Evolutionary conservation across 2,329 filamentous ascomycete genomes (phyloP), one percentile per base, ranked within the genome.

Genomic region (Stagonosporopsis chrysanthemi): DNA sequence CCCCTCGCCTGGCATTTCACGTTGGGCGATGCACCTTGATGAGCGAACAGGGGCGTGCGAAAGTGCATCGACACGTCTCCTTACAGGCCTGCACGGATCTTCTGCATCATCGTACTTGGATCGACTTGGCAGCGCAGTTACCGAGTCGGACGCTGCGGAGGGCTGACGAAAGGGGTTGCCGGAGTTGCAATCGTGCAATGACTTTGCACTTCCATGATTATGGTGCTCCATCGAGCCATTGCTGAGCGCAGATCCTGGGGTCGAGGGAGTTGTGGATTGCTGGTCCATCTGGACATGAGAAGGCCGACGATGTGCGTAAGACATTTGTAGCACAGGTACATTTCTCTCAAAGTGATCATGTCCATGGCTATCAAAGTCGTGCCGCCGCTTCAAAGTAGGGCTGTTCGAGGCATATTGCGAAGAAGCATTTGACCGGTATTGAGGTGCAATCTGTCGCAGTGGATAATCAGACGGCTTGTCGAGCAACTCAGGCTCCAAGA

Each of bases 1-100:
- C 2, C 91, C 91, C 75, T 95, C 90, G 8, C 90, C 91, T 0
- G 89, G 86, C 4, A 95, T 85, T 51, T 90, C 87, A 29, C 73
- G 71, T 62, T 77, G 72, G 19, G 73, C 75, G 31, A 78, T 54
- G 54, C 72, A 77, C 41, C 71, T 71, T 19, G 74, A 73, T 5
- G 71, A 65, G 41, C 69, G 71, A 29, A 72, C 58, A 17, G 73
- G 70, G 15, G 72, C 68, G 38, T 73, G 69, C 22, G 72, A 72
- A 17, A 70, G 62, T n/a, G 67, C 68, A 42, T 75, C 74, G 29
- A 71, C 53, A 17, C 74, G 71, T 59, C 72, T 70, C 62, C 72
- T 72, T n/a, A 69, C 61, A 24, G 69, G 62, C 41, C 69, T 71
- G 31, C 58, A 58, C 8, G 65, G 41, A 17, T 75, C 74, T 48